Base-by-base conservation (phyloP, 257 asterid genomes). In the Asclepias syriaca region DNA sequence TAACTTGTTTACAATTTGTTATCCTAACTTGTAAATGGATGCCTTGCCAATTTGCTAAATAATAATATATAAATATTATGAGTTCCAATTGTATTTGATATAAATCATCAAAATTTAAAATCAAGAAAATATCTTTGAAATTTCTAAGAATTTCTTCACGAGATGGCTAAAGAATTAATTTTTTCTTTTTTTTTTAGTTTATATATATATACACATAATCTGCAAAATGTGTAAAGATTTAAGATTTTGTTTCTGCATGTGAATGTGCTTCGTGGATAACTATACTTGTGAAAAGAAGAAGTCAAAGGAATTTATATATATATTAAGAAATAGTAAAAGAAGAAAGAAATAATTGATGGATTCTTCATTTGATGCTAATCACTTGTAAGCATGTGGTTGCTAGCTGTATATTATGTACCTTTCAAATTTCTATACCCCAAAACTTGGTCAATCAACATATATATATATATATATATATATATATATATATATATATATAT, bases 351-450 rank as follows among this genome's bases (percentile, higher is more conserved):
- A 48, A 67, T 67, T 48, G 43, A 15, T 22, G 40, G 32, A 40
- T 45, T n/a, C 19, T 66, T 66, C n/a, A 16, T 19, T 46, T 66
- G 10, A 16, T 18, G 45, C 22, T 48, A 67, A 48, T 67, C 71
- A 67, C 71, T 67, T 12, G 39, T 45, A 67, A 67, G 56, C 71
- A 67, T 67, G 71, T 67, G 71, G 48, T 46, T 67, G 71, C 71
- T 46, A 67, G 71, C 71, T 67, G 71, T 67, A 27, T 67, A 49
- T 2, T 46, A 24, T 67, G 45, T 48, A 49, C 2, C 14, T 66
- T 22, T 46, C 22, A 14, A 67, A 67, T 67, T 49, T 24, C 39
- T 27, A 67, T 14, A 24, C 10, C 48, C 11, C 24, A 24, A 58
- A 58, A 60, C n/a, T 67, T 49, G 22, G 58, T 67, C 22, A 48